Evolutionary conservation across 768 basidiomycete genomes (phyloP), one percentile per base, ranked within the genome.

Genomic region (Lactarius deliciosus): DNA sequence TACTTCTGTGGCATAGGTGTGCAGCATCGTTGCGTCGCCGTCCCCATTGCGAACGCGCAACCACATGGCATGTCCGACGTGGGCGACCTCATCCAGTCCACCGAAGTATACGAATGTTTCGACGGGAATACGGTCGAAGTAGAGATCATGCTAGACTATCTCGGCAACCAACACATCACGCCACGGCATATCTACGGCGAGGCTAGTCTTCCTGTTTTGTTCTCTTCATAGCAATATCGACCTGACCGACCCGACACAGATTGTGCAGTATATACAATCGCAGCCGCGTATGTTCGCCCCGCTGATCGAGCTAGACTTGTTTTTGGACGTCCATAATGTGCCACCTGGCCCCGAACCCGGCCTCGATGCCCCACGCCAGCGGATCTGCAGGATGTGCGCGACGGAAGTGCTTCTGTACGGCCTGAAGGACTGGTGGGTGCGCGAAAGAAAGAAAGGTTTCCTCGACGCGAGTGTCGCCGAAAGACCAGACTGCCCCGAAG

Each of bases 1-100:
- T 89, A 82, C 1, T 94, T 94, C 75, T 94, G 92, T 72, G 92
- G 92, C 11, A 86, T 94, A 65, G 85, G 84, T 57, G 83, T 94
- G 28, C 90, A 86, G 64, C 84, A 83, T 18, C 86, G 92, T 57
- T 94, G 92, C 74, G 73, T 81, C 57, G 89, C 91, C 1, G 75
- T 82, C 20, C 78, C 83, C 16, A 74, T 93, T 15, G 65, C 76
- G 25, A 73, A 79, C 0, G 90, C 91, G 69, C 85, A 90, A 18
- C 91, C 88, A 2, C 87, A 92, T 64, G 87, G 83, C 32, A 77
- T 93, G 74, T 77, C 79, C 15, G 88, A 86, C 68, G 74, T 92
- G 22, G 76, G 83, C n/a, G 92, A 94, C 74, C 80, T 94, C 58
- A 87, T 94, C 47, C 85, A 90, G 74, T 90, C 88, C 32, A 75